A percentile compares a stretch with the other conserved stretches of the same genome.
phyloP scores from a whole-genome alignment of 129 eudicot genomes.

The Tanacetum coccineum region DNA sequence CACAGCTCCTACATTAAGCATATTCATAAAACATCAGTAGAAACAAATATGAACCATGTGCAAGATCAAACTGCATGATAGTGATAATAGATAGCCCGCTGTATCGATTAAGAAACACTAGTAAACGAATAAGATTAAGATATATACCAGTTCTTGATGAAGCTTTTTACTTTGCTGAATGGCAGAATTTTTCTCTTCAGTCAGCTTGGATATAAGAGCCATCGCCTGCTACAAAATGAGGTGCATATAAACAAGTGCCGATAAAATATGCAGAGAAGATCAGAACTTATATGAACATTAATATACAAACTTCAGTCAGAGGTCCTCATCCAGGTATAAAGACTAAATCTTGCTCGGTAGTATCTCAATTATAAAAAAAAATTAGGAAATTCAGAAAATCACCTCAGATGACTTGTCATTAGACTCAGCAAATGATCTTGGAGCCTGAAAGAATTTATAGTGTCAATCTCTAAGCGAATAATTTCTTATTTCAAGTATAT shows the following conservation, averaged over 20 bases:
- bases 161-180: slow-evolving; percentile 66
- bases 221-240: slow-evolving; percentile 35
- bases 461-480: neutral
- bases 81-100: neutral
- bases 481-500: too few species aligned
- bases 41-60: neutral
- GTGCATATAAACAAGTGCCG: neutral
- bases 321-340: neutral
- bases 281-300: neutral
- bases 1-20: neutral
- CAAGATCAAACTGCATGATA: neutral
- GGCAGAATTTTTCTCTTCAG: slow-evolving; percentile 62
- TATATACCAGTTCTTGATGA: slow-evolving; percentile 76
- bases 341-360: neutral
- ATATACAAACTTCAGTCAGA: neutral
- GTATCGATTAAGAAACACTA: neutral
- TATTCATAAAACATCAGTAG: too few species aligned
- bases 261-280: neutral
- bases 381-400: slow-evolving; percentile 18
- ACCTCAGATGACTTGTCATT: slow-evolving; percentile 61
- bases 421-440: slow-evolving; percentile 41
- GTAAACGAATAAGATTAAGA: neutral
- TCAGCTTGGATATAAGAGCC: slow-evolving; percentile 58
- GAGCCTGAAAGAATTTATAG: slow-evolving; percentile 27
- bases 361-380: neutral